Evolutionary conservation across 2,329 filamentous ascomycete species (phyloP).

Genomic region (Penicillium hordei): DNA sequence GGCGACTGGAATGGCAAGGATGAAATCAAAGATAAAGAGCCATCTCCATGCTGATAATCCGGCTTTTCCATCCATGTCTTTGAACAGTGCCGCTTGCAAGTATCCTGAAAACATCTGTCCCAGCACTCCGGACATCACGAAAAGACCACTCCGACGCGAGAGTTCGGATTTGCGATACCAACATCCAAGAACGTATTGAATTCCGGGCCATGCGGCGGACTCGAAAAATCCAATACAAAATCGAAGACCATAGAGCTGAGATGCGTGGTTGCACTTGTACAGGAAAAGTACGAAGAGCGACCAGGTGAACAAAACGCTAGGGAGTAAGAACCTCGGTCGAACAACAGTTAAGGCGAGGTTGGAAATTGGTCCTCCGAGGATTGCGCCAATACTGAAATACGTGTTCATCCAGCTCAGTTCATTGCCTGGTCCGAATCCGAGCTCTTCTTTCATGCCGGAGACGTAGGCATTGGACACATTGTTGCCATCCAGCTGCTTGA

Average conservation of each 20-base stretch:
- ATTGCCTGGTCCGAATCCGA: not conserved
- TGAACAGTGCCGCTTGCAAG: not conserved
- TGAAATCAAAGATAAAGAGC: not conserved
- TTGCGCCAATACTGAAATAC: not conserved
- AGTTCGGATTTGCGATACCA: not conserved
- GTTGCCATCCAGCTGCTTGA: not conserved
- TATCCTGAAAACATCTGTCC: not conserved
- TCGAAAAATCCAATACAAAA: not conserved
- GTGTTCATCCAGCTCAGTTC: not conserved
- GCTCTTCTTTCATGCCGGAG: not conserved
- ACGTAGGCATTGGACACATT: not conserved
- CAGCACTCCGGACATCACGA: not conserved
- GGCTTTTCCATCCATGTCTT: not conserved
- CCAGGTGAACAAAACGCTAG: not conserved
- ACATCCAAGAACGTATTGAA: not conserved
- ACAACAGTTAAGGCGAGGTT: not conserved
- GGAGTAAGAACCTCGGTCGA: not conserved
- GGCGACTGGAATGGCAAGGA: not conserved
- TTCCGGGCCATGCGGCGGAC: not conserved
- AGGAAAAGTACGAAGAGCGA: not conserved
- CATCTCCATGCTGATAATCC: not conserved
- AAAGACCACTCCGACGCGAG: not conserved
- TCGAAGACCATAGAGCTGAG: not conserved
- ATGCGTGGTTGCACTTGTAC: not conserved
- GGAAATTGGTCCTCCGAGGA: not conserved